A percentile compares a stretch with the other conserved stretches of the same genome.
Evolutionary conservation across 2,329 filamentous ascomycete species (phyloP).

Genomic region (Penicillium sumatraense): DNA sequence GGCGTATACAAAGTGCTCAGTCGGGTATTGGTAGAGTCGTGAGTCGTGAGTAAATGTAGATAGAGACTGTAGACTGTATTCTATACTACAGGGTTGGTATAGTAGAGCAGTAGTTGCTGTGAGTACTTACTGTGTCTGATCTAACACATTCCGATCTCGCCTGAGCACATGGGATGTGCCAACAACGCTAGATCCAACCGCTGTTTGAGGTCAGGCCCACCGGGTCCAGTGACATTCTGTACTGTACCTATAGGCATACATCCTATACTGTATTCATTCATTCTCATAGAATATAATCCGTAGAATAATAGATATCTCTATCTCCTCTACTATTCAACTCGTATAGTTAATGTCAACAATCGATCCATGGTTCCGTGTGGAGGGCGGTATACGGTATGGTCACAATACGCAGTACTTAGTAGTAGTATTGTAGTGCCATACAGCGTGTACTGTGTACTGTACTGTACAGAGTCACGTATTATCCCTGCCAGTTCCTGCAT

Average conservation of each 20-base stretch:
- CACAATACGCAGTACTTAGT: too few species aligned
- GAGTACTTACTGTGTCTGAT: not conserved
- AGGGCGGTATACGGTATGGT: not conserved
- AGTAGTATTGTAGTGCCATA: too few species aligned
- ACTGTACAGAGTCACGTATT: too few species aligned
- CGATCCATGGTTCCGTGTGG: conserved; percentile 16
- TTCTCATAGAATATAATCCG: not conserved
- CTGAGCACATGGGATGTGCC: not conserved
- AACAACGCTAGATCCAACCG: conserved; percentile 16
- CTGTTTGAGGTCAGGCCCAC: conserved; percentile 15
- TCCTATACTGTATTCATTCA: not conserved
- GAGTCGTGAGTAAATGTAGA: not conserved
- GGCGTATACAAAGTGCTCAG: conserved; percentile 25
- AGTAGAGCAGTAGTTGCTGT: not conserved
- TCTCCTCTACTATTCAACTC: not conserved
- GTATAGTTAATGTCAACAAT: conserved; percentile 5
- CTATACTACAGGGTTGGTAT: not conserved
- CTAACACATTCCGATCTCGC: conserved; percentile 1
- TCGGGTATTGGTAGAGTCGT: too few species aligned
- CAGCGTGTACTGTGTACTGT: too few species aligned
- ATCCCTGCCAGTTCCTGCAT: conserved; percentile 42
- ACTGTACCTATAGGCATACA: not conserved
- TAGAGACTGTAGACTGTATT: not conserved
- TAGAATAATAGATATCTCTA: not conserved
- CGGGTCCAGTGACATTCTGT: not conserved